phyloP scores from a whole-genome alignment of 1,284 basidiomycete genomes.

The Cystobasidium slooffiae region DNA sequence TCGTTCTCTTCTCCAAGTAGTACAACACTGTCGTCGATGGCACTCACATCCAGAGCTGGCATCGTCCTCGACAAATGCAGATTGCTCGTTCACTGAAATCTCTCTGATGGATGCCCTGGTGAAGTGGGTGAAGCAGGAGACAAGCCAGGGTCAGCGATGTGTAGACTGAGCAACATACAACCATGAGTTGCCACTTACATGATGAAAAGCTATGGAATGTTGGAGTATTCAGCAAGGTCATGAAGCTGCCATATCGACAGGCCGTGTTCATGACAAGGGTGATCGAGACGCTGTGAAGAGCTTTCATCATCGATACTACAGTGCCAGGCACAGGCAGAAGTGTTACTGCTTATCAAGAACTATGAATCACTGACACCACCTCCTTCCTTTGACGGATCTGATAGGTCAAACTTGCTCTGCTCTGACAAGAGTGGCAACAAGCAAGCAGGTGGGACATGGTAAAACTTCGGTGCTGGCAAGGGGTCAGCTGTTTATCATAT shows the following conservation, averaged over 20 bases:
- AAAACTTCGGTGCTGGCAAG: too few species aligned
- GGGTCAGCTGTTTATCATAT: too few species aligned
- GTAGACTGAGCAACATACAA: background rate
- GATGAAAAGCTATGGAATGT: background rate
- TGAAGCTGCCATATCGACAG: background rate
- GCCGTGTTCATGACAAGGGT: background rate
- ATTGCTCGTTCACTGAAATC: slow-evolving; percentile 19
- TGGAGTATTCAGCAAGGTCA: background rate
- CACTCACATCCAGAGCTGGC: slow-evolving; percentile 37
- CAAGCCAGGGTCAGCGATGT: background rate
- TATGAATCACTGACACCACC: too few species aligned
- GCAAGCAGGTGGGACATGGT: too few species aligned
- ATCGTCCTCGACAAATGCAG: slow-evolving; percentile 32
- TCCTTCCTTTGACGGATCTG: too few species aligned
- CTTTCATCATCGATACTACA: too few species aligned
- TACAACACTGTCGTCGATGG: background rate
- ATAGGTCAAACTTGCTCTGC: too few species aligned
- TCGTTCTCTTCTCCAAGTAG: too few species aligned
- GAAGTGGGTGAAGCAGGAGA: background rate
- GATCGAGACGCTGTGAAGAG: background rate
- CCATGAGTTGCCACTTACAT: background rate
- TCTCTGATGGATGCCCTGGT: slow-evolving; percentile 30
- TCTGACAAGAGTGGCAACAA: too few species aligned
- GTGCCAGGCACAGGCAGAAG: too few species aligned
- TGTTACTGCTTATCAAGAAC: too few species aligned